These are phyloP conservation scores for Phyllosticta capitalensis DNA, from an alignment of 2,329 filamentous ascomycete genomes.

Conservation along the genomic window DNA sequence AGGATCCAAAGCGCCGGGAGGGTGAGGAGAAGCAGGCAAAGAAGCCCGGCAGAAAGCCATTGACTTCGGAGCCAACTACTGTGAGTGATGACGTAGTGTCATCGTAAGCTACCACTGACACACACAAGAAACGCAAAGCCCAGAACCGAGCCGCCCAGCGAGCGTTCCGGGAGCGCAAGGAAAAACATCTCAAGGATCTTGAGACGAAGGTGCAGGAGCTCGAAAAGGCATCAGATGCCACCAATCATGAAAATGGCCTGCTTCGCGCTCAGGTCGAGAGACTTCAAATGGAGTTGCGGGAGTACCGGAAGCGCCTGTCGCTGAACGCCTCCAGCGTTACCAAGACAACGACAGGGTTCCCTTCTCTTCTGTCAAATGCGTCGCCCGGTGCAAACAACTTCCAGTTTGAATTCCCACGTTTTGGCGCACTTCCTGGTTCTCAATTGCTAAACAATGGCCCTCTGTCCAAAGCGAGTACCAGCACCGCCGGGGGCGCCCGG, in stretches of 20 bases:
- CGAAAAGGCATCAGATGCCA: constrained; percentile 72
- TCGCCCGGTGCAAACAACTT: constrained; percentile 58
- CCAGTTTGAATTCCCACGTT: constrained; percentile 92
- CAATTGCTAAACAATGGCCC: constrained; percentile 44
- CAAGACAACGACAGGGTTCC: constrained; percentile 34
- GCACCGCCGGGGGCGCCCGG: constrained; percentile 19
- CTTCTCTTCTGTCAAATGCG: constrained; percentile 41
- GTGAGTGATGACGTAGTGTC: constrained; percentile 48
- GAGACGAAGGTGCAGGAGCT: constrained; percentile 59
- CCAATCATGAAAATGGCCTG: constrained; percentile 76
- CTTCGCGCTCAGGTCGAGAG: constrained; percentile 83
- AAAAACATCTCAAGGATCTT: constrained; percentile 77
- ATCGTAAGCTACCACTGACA: constrained; percentile 17
- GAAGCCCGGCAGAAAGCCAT: constrained; percentile 91
- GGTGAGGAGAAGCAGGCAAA: constrained; percentile 78
- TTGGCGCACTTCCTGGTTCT: constrained; percentile 60
- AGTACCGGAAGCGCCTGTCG: constrained; percentile 81
- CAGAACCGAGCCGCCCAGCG: constrained; percentile 89
- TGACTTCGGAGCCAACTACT: constrained; percentile 90
- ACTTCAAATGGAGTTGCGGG: constrained; percentile 71
- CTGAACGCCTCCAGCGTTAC: constrained; percentile 42
- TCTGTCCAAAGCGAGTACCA: constrained; percentile 12
- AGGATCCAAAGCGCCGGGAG: constrained; percentile 65
- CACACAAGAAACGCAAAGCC: constrained; percentile 75
- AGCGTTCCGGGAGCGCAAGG: constrained; percentile 89